Evolutionary conservation across 768 basidiomycete species (phyloP), one percentile per base, ranked within the genome.

Genomic region (Tricholoma flavovirens): DNA sequence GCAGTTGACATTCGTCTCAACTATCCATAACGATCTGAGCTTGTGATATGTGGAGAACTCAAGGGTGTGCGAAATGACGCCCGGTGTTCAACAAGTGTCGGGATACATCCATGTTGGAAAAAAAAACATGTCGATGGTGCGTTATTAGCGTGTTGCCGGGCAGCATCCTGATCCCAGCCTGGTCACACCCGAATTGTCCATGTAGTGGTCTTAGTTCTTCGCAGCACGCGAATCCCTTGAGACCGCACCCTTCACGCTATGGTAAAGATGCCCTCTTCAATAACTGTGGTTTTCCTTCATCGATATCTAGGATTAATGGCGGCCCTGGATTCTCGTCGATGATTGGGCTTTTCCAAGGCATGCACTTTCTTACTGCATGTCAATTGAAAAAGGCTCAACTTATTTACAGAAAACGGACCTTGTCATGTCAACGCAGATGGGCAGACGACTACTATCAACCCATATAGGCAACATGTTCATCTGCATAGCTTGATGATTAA

Each of bases 131-230:
- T 82, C 81, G 0, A 80, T 83, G 79, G 83, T 83, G 46, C 56
- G 72, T 59, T n/a, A 26, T 5, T 26, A 5, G 8, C 29, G 4
- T 48, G 11, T n/a, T n/a, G 17, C n/a, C 15, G n/a, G 12, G 46
- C 21, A 51, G 11, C 29, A 12, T 11, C 14, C 32, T 15, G 12
- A 33, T 12, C 7, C 11, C 21, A 40, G 11, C 14, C 32, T 15
- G 12, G 38, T 12, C 7, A 22, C 21, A 40, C n/a, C 35, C 54
- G 53, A 51, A 15, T 32, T 22, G 9, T 40, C 5, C 30, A 32
- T 24, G 7, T 40, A 85, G 84, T 87, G 83, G 83, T 87, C 87
- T 63, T 87, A 84, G 83, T 87, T 86, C 67, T 88, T 87, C 51
- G 86, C 83, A 58, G 77, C 86, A 2, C 76, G 86, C 12, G 68